Conservation (phyloP, 192 early-diverging fungal species). For the Helicostylum pulchrum region DNA sequence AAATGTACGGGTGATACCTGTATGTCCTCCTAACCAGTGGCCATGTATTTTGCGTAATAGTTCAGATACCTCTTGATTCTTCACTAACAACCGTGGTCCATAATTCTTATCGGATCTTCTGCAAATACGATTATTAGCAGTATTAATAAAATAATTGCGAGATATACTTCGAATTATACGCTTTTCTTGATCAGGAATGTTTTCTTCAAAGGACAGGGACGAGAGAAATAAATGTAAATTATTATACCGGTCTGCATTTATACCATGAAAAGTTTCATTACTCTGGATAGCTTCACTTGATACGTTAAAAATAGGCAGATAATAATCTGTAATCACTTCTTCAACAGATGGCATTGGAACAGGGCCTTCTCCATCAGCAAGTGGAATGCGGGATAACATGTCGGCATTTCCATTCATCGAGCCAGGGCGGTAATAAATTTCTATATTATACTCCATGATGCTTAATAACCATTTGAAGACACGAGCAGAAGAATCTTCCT, state of each 20-base stretch:
- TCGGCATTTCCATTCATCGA: background rate
- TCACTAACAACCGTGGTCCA: too few species aligned
- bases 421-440: slow-evolving; percentile 11
- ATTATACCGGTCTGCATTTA: too few species aligned
- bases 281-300: too few species aligned
- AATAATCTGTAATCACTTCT: background rate
- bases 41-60: background rate
- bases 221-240: too few species aligned
- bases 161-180: too few species aligned
- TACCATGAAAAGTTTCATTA: too few species aligned
- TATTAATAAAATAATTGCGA: too few species aligned
- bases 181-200: too few species aligned
- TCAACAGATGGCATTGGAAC: too few species aligned
- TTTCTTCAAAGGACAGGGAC: too few species aligned
- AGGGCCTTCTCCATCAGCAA: background rate
- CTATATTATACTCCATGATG: slow-evolving; percentile 13
- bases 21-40: background rate
- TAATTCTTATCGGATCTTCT: too few species aligned
- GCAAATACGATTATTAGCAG: too few species aligned
- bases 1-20: background rate
- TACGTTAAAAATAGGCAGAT: background rate
- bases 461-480: background rate
- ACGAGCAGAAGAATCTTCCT: slow-evolving; percentile 1
- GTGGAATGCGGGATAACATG: background rate
- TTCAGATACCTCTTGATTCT: background rate